Evolutionary conservation across 2,329 filamentous ascomycete genomes (phyloP), one percentile per base, ranked within the genome.

Genomic region (Verruconis gallopava): DNA sequence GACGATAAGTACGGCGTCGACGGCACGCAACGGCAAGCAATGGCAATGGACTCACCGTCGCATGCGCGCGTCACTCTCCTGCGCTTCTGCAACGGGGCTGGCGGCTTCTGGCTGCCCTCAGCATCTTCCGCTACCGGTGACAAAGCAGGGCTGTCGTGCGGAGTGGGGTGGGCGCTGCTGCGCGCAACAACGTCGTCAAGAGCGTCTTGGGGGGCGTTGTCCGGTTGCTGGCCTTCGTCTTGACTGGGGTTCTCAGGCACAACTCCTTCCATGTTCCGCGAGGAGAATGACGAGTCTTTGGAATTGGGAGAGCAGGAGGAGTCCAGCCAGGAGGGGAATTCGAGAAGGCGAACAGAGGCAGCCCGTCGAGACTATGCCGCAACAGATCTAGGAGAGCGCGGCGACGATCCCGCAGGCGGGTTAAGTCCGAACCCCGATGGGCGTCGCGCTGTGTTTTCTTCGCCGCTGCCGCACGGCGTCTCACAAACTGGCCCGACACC

Each of bases 21-120:
- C n/a, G n/a, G n/a, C n/a, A n/a, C n/a, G n/a, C n/a, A n/a, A n/a
- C n/a, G n/a, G n/a, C n/a, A n/a, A n/a, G n/a, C n/a, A n/a, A n/a
- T n/a, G n/a, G n/a, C n/a, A n/a, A n/a, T n/a, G n/a, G n/a, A n/a
- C n/a, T 21, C 21, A 42, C 40, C 42, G 43, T 62, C 59, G 50
- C 63, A 66, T 35, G 64, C 64, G 41, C 63, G 54, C 21, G 63
- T 66, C 39, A 66, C 63, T 46, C 63, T 52, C 5, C 61, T 55
- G 44, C 61, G 53, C 52, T 64, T 64, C 50, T 62, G 60, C 49
- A 60, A 47, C 33, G 58, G 60, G 47, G 52, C 53, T 45, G 50
- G 45, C 32, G 47, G 53, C 50, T 53, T 60, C 13, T 30, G n/a
- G 32, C 22, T 21, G 2, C 37, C 40, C 18, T 45, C 32, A 21